These are phyloP conservation scores for Epicoccum nigrum DNA, from an alignment of 2,329 filamentous ascomycete genomes.

Conservation along the genomic window DNA sequence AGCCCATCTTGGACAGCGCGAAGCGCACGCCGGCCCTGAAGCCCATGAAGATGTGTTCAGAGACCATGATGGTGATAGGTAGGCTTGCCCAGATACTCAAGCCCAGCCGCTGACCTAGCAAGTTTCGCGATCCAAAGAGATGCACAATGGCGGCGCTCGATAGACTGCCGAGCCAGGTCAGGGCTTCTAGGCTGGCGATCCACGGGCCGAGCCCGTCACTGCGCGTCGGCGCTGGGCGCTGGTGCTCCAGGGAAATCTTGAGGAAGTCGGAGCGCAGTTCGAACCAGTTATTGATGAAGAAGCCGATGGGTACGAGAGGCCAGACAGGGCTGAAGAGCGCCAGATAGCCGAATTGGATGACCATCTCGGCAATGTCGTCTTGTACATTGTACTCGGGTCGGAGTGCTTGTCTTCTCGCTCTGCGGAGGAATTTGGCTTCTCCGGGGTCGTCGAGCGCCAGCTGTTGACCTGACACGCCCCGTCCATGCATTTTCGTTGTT, in stretches of 20 bases:
- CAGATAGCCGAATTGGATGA: slow-evolving; percentile 45
- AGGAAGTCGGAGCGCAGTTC: slow-evolving; percentile 44
- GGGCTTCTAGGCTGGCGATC: slow-evolving; percentile 38
- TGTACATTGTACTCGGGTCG: slow-evolving; percentile 43
- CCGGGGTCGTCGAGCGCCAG: slow-evolving; percentile 30
- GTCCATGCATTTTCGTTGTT: slow-evolving; percentile 8
- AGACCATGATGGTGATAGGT: slow-evolving; percentile 38
- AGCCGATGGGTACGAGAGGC: slow-evolving; percentile 44
- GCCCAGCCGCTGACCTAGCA: slow-evolving; percentile 21
- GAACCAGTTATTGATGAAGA: slow-evolving; percentile 47
- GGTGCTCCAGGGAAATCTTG: slow-evolving; percentile 43
- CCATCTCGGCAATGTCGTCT: slow-evolving; percentile 45
- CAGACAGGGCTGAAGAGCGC: slow-evolving; percentile 44
- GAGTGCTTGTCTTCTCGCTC: slow-evolving; percentile 38
- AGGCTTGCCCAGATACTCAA: slow-evolving; percentile 37
- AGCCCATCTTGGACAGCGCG: slow-evolving; percentile 34
- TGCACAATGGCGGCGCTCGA: slow-evolving; percentile 44
- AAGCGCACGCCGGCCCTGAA: slow-evolving; percentile 38
- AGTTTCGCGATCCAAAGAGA: slow-evolving; percentile 33
- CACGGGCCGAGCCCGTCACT: slow-evolving; percentile 44
- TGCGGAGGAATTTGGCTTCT: slow-evolving; percentile 38
- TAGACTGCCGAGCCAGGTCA: slow-evolving; percentile 44
- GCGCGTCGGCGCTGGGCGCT: slow-evolving; percentile 35
- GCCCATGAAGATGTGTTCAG: slow-evolving; percentile 43
- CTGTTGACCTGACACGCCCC: not conserved